Evolutionary conservation across 129 eudicot species (phyloP), one percentile per base, ranked within the genome.

Genomic region (Artemisia annua): DNA sequence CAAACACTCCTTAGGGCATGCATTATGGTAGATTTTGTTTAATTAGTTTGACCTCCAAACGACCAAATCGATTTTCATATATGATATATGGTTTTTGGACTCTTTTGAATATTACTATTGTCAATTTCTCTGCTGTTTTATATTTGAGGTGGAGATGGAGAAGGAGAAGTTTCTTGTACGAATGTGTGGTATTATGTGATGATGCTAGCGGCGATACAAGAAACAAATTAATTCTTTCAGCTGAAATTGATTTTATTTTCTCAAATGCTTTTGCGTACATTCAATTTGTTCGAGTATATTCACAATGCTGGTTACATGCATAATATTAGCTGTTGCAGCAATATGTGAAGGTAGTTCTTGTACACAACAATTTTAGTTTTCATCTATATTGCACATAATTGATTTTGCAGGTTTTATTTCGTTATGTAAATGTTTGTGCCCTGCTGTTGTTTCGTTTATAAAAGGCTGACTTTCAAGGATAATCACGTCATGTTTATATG

Each of bases 381-480:
- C 20, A 19, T 63, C 64, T 52, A 52, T 54, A 53, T 58, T 70
- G 63, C 11, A 54, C 52, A 39, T 32, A 32, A 54, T 53, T 53
- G 28, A 53, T 69, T 19, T 19, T 50, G 43, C n/a, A 7, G 13
- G 39, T 30, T 63, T 18, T 4, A 22, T 67, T 35, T 12, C 39
- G 19, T 50, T 60, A 13, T 59, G 69, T 59, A 20, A 58, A 50
- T 77, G 16, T 69, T 67, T 2, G 12, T 48, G 39, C 68, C 26
- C 28, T 14, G 67, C 55, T 50, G 70, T 32, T 32, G 70, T 32
- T 48, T 22, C 7, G n/a, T 53, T 16, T 6, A 5, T 77, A 60
- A 50, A n/a, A 19, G 32, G 49, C 16, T 2, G 30, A 49, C 28
- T 5, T 60, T 62, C 17, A 6, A 7, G 2, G 22, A 1, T 13